Evolutionary conservation across 2,329 filamentous ascomycete species (phyloP).

Genomic region (Cryphonectria nitschkei): DNA sequence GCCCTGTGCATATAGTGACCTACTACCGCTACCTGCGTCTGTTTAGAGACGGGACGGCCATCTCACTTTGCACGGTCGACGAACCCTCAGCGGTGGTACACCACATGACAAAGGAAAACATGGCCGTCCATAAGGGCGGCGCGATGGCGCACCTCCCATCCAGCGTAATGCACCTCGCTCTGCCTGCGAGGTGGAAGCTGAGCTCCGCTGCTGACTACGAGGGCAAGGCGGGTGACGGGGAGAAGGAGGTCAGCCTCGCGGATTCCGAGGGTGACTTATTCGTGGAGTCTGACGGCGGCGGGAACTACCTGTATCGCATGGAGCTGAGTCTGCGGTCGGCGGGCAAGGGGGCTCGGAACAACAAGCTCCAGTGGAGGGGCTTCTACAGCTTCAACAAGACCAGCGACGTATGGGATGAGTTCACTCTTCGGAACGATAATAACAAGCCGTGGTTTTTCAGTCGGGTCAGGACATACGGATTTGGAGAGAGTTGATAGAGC

Average conservation of each 20-base stretch:
- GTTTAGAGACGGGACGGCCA: conserved; percentile 83
- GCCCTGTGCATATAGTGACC: conserved; percentile 91
- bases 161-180: conserved; percentile 69
- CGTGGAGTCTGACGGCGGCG: conserved; percentile 83
- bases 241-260: conserved; percentile 36
- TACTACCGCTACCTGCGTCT: conserved; percentile 98
- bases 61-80: conserved; percentile 78
- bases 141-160: conserved; percentile 47
- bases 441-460: conserved; percentile 68
- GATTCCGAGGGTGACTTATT: conserved; percentile 70
- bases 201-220: conserved; percentile 41
- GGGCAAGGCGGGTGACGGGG: conserved; percentile 33
- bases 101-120: conserved; percentile 72
- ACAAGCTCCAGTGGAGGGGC: conserved; percentile 84
- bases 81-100: conserved; percentile 90
- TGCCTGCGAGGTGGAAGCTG: conserved; percentile 59
- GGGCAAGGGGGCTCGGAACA: conserved; percentile 70
- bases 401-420: conserved; percentile 90
- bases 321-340: conserved; percentile 72
- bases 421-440: conserved; percentile 62
- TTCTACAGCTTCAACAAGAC: conserved; percentile 90
- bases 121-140: conserved; percentile 51
- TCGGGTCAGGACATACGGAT: conserved; percentile 65
- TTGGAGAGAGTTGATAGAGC: conserved; percentile 42
- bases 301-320: conserved; percentile 84